A percentile compares a stretch with the other conserved stretches of the same genome.
phyloP scores from a whole-genome alignment of 2,329 filamentous ascomycete genomes.

The Epicoccum sorghinum region DNA sequence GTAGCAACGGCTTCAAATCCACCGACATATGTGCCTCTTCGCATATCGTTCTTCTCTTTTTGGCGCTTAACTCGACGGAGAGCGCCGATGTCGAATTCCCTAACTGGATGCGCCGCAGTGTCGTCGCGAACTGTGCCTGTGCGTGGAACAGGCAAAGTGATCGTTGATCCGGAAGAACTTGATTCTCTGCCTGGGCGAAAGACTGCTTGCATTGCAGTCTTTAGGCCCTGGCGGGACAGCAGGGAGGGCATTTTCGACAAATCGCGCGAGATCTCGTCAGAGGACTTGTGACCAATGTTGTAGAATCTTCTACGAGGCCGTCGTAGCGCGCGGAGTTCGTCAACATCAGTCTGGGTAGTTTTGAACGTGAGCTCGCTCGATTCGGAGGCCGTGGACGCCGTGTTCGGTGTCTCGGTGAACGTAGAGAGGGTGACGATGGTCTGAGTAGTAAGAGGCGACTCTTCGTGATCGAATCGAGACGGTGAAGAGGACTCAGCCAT shows the following conservation, averaged over 20 bases:
- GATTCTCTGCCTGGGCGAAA: slow-evolving; percentile 37
- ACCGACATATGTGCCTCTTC: slow-evolving; percentile 21
- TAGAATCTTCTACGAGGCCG: slow-evolving; percentile 37
- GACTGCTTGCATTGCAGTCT: slow-evolving; percentile 35
- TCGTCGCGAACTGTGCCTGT: slow-evolving; percentile 33
- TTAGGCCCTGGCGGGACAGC: slow-evolving; percentile 34
- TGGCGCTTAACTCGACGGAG: slow-evolving; percentile 34
- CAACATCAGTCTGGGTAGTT: slow-evolving; percentile 40
- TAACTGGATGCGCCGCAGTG: slow-evolving; percentile 7
- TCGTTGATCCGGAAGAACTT: slow-evolving; percentile 41
- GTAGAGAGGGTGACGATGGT: slow-evolving; percentile 16
- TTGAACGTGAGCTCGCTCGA: slow-evolving; percentile 38
- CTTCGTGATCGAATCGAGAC: neutral
- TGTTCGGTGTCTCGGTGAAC: slow-evolving; percentile 19
- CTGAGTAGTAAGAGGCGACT: slow-evolving; percentile 13
- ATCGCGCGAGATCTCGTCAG: slow-evolving; percentile 26
- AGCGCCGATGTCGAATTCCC: slow-evolving; percentile 36
- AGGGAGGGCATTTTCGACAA: slow-evolving; percentile 22
- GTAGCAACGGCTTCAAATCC: slow-evolving; percentile 23
- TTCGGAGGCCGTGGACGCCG: slow-evolving; percentile 23
- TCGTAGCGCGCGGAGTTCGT: slow-evolving; percentile 30
- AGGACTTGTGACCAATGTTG: slow-evolving; percentile 33
- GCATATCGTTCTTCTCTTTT: slow-evolving; percentile 33
- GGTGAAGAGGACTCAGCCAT: slow-evolving; percentile 1
- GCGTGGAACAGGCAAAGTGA: slow-evolving; percentile 38